A percentile compares a stretch with the other conserved stretches of the same genome.
These are phyloP conservation scores for Coemansia reversa DNA, from an alignment of 192 early-diverging fungal genomes.

Conservation along the genomic window DNA sequence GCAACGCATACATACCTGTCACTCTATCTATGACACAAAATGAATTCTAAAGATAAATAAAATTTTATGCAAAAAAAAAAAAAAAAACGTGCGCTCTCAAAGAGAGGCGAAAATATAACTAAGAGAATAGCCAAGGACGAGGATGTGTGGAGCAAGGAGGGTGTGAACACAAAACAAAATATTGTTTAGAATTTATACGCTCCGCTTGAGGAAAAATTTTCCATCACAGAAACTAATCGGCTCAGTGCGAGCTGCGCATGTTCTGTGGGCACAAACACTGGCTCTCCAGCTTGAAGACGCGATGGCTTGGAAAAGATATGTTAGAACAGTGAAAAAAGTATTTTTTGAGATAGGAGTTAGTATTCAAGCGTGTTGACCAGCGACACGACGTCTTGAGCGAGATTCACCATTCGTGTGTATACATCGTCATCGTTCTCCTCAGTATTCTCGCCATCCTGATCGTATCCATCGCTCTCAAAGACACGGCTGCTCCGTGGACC, in stretches of 20 bases:
- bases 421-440: conserved; percentile 43
- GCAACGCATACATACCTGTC: too few relatives aligned
- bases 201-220: conserved; percentile 11
- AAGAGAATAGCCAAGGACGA: conserved; percentile 2
- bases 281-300: neutral
- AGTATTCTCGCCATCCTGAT: conserved; percentile 19
- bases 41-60: neutral
- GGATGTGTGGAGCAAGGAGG: conserved; percentile 2
- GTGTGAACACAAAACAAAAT: too few relatives aligned
- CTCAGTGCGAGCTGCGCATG: neutral
- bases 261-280: too few relatives aligned
- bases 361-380: conserved; percentile 37
- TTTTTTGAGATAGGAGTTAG: conserved; percentile 1
- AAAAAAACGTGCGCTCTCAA: neutral
- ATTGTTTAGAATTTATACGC: conserved; percentile 1
- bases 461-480: conserved; percentile 25
- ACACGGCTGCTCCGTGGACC: conserved; percentile 39
- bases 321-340: neutral
- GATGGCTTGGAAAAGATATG: neutral
- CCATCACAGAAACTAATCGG: conserved; percentile 1
- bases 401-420: conserved; percentile 44
- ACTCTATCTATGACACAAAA: too few relatives aligned
- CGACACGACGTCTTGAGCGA: conserved; percentile 45
- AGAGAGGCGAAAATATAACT: neutral
- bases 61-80: neutral